Evolutionary conservation across 371 early-diverging fungal species (phyloP).

Genomic region (Chytridiales sp.): DNA sequence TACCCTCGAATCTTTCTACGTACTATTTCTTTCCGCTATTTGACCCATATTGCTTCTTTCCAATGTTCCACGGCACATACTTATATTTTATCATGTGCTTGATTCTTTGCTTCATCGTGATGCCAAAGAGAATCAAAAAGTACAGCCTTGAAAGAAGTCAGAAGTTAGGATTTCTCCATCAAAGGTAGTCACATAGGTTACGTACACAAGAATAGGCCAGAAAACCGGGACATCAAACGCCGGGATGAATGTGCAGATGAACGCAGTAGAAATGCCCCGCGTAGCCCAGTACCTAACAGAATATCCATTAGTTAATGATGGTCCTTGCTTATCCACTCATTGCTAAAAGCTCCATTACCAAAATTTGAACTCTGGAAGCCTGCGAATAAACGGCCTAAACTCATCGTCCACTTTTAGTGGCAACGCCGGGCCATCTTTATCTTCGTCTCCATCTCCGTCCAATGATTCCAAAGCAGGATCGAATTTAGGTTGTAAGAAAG

Average conservation of each 20-base stretch:
- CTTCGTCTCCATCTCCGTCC: conserved; percentile 69
- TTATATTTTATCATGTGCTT: conserved; percentile 97
- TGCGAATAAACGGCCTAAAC: conserved; percentile 96
- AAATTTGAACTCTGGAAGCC: conserved; percentile 99
- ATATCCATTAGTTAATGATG: background rate
- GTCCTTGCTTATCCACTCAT: background rate
- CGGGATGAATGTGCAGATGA: conserved; percentile 81
- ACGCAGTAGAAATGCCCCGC: conserved; percentile 73
- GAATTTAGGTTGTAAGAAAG: conserved; percentile 94
- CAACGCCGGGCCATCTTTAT: conserved; percentile 73
- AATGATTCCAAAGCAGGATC: conserved; percentile 80
- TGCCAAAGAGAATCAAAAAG: conserved; percentile 88
- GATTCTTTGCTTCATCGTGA: conserved; percentile 96
- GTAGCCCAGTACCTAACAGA: conserved; percentile 73
- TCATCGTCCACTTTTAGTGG: conserved; percentile 93
- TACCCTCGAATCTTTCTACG: background rate
- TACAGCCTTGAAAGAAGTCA: conserved; percentile 64
- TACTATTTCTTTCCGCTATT: background rate
- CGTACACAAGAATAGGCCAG: conserved; percentile 68
- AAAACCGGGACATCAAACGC: conserved; percentile 98
- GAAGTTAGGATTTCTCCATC: conserved; percentile 53
- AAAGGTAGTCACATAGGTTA: background rate
- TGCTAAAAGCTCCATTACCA: conserved; percentile 75
- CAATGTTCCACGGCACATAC: conserved; percentile 96
- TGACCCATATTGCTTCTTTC: conserved; percentile 72